phyloP scores from a whole-genome alignment of 2,329 filamentous ascomycete genomes.

The Aspergillus fumigatiaffinis region DNA sequence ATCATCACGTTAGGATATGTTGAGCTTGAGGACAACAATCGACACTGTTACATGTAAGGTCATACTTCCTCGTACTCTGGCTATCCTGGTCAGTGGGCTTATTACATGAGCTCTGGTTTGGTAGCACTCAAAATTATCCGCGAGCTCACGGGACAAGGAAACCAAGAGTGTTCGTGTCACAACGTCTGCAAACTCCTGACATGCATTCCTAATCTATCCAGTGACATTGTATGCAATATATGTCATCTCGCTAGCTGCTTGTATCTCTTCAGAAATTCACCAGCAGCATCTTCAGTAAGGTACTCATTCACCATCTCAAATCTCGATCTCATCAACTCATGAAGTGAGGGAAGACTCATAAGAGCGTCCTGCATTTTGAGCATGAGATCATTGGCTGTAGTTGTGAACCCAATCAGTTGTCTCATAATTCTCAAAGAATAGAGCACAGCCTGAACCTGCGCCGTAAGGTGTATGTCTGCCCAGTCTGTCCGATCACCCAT shows the following conservation, averaged over 20 bases:
- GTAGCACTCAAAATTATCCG: background rate
- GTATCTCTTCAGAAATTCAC: slow-evolving; percentile 8
- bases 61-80: background rate
- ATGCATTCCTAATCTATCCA: background rate
- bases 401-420: slow-evolving; percentile 43
- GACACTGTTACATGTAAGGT: background rate
- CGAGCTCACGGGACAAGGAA: background rate
- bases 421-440: slow-evolving; percentile 62
- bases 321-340: slow-evolving; percentile 25
- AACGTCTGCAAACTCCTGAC: background rate
- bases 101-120: background rate
- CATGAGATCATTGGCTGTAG: slow-evolving; percentile 18
- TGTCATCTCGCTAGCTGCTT: background rate
- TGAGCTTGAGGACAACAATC: background rate
- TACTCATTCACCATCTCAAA: slow-evolving; percentile 15
- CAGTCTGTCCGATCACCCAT: slow-evolving; percentile 45
- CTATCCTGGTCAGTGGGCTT: background rate
- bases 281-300: slow-evolving; percentile 3
- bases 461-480: slow-evolving; percentile 59
- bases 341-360: slow-evolving; percentile 24
- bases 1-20: slow-evolving; percentile 42
- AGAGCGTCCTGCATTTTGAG: slow-evolving; percentile 18
- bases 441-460: slow-evolving; percentile 56
- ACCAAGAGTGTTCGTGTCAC: background rate
- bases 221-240: background rate